These are phyloP conservation scores for Cnidoscolus chayamansa DNA, from an alignment of 441 rosid genomes.

Conservation along the genomic window DNA sequence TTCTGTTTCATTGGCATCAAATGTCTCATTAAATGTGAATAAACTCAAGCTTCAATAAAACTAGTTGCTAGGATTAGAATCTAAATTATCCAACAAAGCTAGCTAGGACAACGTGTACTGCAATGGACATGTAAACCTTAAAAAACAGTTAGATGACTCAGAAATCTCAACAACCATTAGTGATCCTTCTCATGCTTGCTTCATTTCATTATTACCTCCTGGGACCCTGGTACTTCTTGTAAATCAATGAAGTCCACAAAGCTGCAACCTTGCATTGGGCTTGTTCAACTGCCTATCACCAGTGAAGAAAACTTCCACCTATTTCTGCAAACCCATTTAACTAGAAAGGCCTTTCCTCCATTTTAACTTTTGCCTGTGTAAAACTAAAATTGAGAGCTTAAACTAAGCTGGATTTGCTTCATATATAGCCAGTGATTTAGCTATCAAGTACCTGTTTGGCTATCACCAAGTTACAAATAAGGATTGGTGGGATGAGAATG, in stretches of 20 bases:
- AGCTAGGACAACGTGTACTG: background rate
- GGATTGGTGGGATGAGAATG: background rate
- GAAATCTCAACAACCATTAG: background rate
- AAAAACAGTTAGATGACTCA: too few relatives aligned
- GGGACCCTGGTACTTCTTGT: too few relatives aligned
- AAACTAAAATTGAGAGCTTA: background rate
- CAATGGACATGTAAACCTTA: background rate
- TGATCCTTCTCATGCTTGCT: background rate
- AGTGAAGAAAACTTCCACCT: background rate
- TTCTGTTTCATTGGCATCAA: background rate
- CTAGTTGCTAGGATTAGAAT: background rate
- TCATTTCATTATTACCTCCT: background rate
- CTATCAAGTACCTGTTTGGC: background rate
- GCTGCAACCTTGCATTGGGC: too few relatives aligned
- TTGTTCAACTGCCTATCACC: background rate
- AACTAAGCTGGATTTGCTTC: background rate
- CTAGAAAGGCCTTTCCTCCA: background rate
- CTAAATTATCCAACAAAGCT: conserved; percentile 1
- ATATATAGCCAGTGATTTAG: background rate
- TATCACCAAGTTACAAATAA: too few relatives aligned
- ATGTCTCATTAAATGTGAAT: background rate
- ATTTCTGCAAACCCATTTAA: background rate
- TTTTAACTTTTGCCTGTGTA: background rate
- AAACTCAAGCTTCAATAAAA: conserved; percentile 3
- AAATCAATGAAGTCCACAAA: too few relatives aligned